Percentiles rank a stretch among this genome's conserved stretches.
These are phyloP conservation scores for Murraya koenigii DNA, from an alignment of 345 rosid species.

Conservation along the genomic window DNA sequence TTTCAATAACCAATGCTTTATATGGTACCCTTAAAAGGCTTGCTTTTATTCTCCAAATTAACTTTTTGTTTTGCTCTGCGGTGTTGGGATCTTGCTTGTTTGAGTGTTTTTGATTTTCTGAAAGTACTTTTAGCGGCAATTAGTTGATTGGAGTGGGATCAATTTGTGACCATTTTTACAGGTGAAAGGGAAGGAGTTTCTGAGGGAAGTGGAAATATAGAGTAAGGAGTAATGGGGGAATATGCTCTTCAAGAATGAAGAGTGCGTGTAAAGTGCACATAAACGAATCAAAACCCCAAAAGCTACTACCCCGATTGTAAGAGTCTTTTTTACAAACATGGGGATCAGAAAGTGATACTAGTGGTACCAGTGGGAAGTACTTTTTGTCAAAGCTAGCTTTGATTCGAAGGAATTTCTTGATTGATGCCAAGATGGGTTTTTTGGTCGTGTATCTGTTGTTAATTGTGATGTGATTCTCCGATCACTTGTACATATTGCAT, in stretches of 20 bases:
- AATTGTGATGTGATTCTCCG: too few relatives aligned
- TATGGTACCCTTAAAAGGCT: neutral
- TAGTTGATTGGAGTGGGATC: constrained; percentile 7
- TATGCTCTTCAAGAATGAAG: constrained; percentile 17
- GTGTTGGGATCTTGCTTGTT: neutral
- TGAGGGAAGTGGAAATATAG: neutral
- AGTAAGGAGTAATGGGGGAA: constrained; percentile 2
- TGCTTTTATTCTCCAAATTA: neutral
- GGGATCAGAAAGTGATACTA: too few relatives aligned
- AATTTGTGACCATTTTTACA: constrained; percentile 9
- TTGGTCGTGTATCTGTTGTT: too few relatives aligned
- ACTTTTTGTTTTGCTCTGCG: neutral
- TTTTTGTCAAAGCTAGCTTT: too few relatives aligned
- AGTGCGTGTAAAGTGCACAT: constrained; percentile 19
- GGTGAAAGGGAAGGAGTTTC: constrained; percentile 17
- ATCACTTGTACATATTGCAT: too few relatives aligned
- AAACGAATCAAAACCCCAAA: constrained; percentile 17
- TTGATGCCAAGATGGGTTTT: too few relatives aligned
- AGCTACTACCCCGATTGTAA: neutral
- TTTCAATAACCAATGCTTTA: too few relatives aligned
- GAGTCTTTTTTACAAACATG: too few relatives aligned
- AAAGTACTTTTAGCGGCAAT: neutral
- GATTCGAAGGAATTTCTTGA: too few relatives aligned
- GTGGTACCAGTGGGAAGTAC: too few relatives aligned
- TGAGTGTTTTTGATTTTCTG: neutral